Base-by-base conservation (phyloP, 768 basidiomycete species). In the Candolleomyces efflorescens region DNA sequence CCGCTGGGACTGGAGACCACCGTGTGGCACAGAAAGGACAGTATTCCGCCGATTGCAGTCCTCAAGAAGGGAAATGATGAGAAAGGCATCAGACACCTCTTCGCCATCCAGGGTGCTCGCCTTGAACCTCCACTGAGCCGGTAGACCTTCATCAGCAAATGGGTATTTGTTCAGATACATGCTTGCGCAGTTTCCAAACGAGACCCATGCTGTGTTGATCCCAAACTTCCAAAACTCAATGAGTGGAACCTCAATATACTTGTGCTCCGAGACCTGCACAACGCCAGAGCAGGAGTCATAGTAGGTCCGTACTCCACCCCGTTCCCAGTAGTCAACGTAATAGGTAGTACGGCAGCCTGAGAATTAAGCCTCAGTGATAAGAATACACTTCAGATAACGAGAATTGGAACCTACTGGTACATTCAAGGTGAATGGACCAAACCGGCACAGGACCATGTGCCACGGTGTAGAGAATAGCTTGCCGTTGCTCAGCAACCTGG, bases 251-350 rank as follows among this genome's bases (percentile, higher is more conserved):
- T 63, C 64, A 5, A 52, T 60, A 60, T 60, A 65, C 17, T 65
- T 60, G 49, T 65, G 64, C 23, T 63, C 65, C 5, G 59, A 61
- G 32, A 66, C 53, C 41, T 66, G 65, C 6, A 66, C 39, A 26
- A 61, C 56, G 5, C 59, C 48, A 9, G 63, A 58, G 36, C 62
- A 18, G 20, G 11, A 27, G 10, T 11, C 10, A 26, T 55, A 55
- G 24, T 60, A 60, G 15, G 46, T 41, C 15, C 49, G 54, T 43
- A 18, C 15, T 3, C 48, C 48, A 9, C 27, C 27, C 27, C 27
- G 27, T 9, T 27, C 27, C 27, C 27, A 27, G 27, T 27, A 27
- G 9, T 27, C 27, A 27, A 27, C 27, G 9, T 27, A 27, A 27
- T 27, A 27, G 27, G 27, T 27, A 9, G 27, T 27, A 27, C 27